Evolutionary conservation across 495 filamentous ascomycete species (phyloP), one percentile per base, ranked within the genome.

Genomic region (Penicillium goetzii): DNA sequence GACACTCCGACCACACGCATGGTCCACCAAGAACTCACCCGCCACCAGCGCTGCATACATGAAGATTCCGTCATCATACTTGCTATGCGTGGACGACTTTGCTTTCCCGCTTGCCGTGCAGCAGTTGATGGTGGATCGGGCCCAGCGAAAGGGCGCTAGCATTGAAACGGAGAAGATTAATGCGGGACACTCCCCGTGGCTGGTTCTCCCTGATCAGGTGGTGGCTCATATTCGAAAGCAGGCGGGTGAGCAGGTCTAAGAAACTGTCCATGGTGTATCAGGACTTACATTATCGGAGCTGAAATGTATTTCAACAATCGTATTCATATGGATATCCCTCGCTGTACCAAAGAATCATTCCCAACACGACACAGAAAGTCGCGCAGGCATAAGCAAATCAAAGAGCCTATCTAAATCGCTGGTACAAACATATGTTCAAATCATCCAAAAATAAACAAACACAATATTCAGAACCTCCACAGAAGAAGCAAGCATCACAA

Each of bases 121-220:
- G 69, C 74, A 80, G 50, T 51, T 69, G 43, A 71, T 82, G 71
- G 69, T 80, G 8, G 72, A 81, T 40, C 71, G 70, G 21, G 74
- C 71, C 3, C 63, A 64, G 36, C 50, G 55, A 3, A 68, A 67
- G 50, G 76, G 76, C 9, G 76, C 69, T 6, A 14, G 58, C 26
- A 72, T 78, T 21, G 63, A 63, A 25, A 74, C 71, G 3, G 72
- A 78, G 60, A 75, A 58, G 49, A 67, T 78, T 19, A 59, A 64
- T 21, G 69, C 76, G 19, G 68, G 60, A 1, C 72, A 78, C 62
- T 65, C 70, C 28, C 76, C 76, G 4, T 79, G 75, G 75, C 59
- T 79, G 51, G 75, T 70, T 3, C 45, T 59, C 21, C 65, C 68
- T 9, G 68, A 69, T 45, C 51, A 58, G 43, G 65, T 77, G 34